A percentile compares a stretch with the other conserved stretches of the same genome.
These are phyloP conservation scores for Chaetothyriales sp. DNA, from an alignment of 2,329 filamentous ascomycete species.

Conservation along the genomic window DNA sequence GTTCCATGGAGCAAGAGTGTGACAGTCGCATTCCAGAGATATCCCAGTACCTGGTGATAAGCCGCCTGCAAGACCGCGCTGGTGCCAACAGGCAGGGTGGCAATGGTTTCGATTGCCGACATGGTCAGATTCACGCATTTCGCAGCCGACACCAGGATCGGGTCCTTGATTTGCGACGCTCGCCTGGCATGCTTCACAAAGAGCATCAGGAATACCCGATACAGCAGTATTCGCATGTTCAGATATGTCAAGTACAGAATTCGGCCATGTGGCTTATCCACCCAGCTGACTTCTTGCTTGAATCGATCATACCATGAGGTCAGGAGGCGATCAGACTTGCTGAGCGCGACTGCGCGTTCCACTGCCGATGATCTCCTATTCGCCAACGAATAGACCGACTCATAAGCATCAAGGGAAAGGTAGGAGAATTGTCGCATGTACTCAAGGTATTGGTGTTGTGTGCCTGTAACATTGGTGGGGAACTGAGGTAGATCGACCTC, in stretches of 20 bases:
- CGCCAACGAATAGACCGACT: constrained; percentile 6
- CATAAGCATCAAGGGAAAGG: constrained; percentile 5
- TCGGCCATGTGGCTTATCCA: constrained; percentile 6
- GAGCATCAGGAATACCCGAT: constrained; percentile 8
- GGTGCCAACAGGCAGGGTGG: constrained; percentile 1
- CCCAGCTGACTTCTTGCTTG: constrained; percentile 2
- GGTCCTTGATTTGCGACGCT: background rate
- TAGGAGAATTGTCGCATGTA: constrained; percentile 7
- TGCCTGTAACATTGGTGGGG: constrained; percentile 46
- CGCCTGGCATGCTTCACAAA: constrained; percentile 2
- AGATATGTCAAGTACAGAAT: constrained; percentile 3
- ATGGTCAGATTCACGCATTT: constrained; percentile 3
- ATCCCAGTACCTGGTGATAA: constrained; percentile 2
- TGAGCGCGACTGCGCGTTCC: constrained; percentile 3
- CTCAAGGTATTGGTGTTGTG: constrained; percentile 7
- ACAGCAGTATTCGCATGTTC: constrained; percentile 6
- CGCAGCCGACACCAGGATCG: constrained; percentile 1
- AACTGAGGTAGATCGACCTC: constrained; percentile 44
- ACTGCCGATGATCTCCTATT: background rate
- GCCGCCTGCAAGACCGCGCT: constrained; percentile 5
- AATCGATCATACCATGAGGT: constrained; percentile 4
- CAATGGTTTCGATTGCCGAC: constrained; percentile 2
- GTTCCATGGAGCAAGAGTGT: constrained; percentile 3
- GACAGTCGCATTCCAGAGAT: constrained; percentile 6
- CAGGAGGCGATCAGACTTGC: constrained; percentile 1